Evolutionary conservation across 2,329 filamentous ascomycete genomes (phyloP), one percentile per base, ranked within the genome.

Genomic region (Fusarium napiforme): DNA sequence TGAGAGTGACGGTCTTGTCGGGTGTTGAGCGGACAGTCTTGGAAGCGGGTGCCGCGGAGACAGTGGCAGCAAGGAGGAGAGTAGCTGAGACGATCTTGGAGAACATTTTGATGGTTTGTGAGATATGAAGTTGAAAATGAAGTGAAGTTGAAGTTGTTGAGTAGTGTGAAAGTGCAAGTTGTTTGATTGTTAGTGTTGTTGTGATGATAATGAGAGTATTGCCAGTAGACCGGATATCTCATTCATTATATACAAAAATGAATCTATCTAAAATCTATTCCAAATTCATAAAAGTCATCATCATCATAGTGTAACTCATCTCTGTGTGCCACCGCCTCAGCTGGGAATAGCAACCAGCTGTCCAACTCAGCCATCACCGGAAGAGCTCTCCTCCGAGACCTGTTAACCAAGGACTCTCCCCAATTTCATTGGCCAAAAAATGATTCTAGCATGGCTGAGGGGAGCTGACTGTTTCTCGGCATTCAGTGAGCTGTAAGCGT

Each of bases 1-100:
- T 84, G 57, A 79, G 78, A 10, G 77, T 32, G 39, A 78, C 78
- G n/a, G 83, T 83, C 66, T 72, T 77, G 65, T 83, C 79, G 46
- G 79, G 77, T 10, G 49, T 39, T 26, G 75, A 71, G 47, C 40
- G 58, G 47, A 70, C 75, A 15, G 80, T 81, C 65, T 75, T 74
- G 40, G 76, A 49, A 26, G 83, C 83, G 42, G 79, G 78, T 32
- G 78, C 79, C 32, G 82, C 80, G 2, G 78, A 78, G 53, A 80
- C 78, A 46, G 73, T 70, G 64, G 79, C 75, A 42, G 74, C 76
- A 59, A 78, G 75, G 45, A 81, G 72, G 40, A 83, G 68, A 65
- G 77, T 45, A 45, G 78, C 58, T 55, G 78, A 66, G 64, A 81
- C 26, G 42, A 76, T 75, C 62, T 79, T 81, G 76, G 78, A 70